A percentile compares a stretch with the other conserved stretches of the same genome.
Conservation (phyloP, 1,284 basidiomycete genomes). For the Malassezia sympodialis region DNA sequence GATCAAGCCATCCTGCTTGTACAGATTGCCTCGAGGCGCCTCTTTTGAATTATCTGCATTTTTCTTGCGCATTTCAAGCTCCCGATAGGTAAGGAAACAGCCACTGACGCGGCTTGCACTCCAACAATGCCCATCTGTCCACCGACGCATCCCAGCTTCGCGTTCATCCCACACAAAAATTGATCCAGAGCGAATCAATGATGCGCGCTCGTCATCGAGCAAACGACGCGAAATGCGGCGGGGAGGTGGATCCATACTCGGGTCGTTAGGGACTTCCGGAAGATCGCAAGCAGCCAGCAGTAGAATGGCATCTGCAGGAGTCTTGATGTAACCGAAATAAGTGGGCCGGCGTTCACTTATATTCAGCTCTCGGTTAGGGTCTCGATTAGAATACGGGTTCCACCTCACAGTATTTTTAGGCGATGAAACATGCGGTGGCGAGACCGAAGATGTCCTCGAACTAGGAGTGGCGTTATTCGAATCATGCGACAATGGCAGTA, state of each 20-base stretch:
- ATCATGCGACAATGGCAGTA: background rate
- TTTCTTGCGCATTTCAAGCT: constrained; percentile 45
- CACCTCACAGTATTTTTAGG: background rate
- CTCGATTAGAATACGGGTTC: background rate
- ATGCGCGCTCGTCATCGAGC: constrained; percentile 40
- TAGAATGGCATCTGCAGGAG: constrained; percentile 42
- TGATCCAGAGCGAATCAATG: constrained; percentile 35
- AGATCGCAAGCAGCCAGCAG: constrained; percentile 43
- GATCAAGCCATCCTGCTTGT: constrained; percentile 47
- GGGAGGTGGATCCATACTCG: constrained; percentile 22
- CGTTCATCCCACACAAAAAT: constrained; percentile 47
- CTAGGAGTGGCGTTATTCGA: background rate
- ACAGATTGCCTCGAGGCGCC: constrained; percentile 36
- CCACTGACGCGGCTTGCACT: constrained; percentile 52
- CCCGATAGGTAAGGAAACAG: constrained; percentile 51
- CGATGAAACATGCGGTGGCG: background rate
- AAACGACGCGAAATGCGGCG: constrained; percentile 38
- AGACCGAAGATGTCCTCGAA: background rate
- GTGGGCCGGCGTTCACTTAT: constrained; percentile 30
- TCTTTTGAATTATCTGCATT: constrained; percentile 24
- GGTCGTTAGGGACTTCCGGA: constrained; percentile 13
- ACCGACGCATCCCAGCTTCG: constrained; percentile 50
- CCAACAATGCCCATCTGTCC: constrained; percentile 53
- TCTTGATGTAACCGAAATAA: constrained; percentile 43
- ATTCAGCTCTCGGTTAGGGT: background rate